Evolutionary conservation across 2,329 filamentous ascomycete genomes (phyloP).

Genomic region (Verticillium tricorpus): DNA sequence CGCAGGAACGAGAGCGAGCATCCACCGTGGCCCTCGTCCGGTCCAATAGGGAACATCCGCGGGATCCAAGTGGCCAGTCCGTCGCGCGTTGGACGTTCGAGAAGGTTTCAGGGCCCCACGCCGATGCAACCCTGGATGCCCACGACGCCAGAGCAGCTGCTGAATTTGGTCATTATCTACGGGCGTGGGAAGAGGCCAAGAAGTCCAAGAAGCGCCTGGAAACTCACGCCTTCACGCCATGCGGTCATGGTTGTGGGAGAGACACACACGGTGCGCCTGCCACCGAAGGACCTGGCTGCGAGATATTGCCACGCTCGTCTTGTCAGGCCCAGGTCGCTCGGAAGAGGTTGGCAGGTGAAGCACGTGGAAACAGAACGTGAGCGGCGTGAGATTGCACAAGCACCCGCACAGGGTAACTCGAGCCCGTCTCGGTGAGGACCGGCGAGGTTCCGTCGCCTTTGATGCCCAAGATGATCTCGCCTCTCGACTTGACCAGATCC

Average conservation of each 20-base stretch:
- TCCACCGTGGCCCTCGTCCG: constrained; percentile 3
- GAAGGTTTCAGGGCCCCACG: constrained; percentile 15
- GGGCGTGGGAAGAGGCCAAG: neutral
- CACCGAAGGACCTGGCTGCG: neutral
- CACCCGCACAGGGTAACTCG: too few relatives aligned
- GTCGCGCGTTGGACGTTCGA: constrained; percentile 7
- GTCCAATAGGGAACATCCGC: neutral
- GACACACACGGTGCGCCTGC: neutral
- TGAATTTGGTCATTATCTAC: neutral
- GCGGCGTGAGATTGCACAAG: too few relatives aligned
- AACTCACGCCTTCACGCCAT: neutral
- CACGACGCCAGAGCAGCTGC: neutral
- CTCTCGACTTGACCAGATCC: neutral
- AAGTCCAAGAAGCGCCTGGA: neutral
- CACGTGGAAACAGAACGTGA: too few relatives aligned
- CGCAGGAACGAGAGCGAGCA: constrained; percentile 9
- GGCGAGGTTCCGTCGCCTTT: neutral
- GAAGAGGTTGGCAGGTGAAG: too few relatives aligned
- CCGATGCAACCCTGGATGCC: neutral
- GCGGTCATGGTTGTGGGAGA: neutral
- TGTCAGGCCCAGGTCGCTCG: neutral
- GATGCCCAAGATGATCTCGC: neutral
- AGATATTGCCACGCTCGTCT: neutral
- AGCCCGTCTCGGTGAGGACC: neutral
- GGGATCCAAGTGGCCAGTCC: neutral